Conservation (phyloP, 2,329 filamentous ascomycete genomes). For the Phoma herbarum region DNA sequence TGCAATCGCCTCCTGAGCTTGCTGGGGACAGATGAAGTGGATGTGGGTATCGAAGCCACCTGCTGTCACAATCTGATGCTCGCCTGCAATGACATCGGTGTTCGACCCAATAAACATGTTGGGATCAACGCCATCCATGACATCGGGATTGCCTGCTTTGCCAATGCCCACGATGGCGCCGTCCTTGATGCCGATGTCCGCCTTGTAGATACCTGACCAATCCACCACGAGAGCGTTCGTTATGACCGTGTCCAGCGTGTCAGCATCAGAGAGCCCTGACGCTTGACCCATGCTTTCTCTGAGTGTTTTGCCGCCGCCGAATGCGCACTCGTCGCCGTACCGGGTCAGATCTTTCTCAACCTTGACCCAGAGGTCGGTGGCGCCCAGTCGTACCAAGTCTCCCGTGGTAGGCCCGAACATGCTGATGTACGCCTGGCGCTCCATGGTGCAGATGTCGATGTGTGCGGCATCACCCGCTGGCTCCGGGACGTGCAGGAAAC, state of each 20-base stretch:
- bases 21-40: slow-evolving; percentile 95
- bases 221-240: slow-evolving; percentile 91
- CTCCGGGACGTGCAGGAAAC: slow-evolving; percentile 80
- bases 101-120: slow-evolving; percentile 84
- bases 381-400: slow-evolving; percentile 81
- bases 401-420: slow-evolving; percentile 96
- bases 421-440: slow-evolving; percentile 77
- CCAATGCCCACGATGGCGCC: slow-evolving; percentile 88
- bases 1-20: slow-evolving; percentile 82
- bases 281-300: slow-evolving; percentile 97
- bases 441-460: slow-evolving; percentile 74
- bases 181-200: slow-evolving; percentile 91
- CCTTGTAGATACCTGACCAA: slow-evolving; percentile 93
- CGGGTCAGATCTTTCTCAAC: slow-evolving; percentile 85
- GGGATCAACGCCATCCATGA: slow-evolving; percentile 86
- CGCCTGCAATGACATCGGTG: slow-evolving; percentile 91
- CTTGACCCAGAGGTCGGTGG: slow-evolving; percentile 88
- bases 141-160: slow-evolving; percentile 95
- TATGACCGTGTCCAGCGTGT: slow-evolving; percentile 84
- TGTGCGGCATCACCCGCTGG: slow-evolving; percentile 65
- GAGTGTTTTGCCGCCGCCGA: slow-evolving; percentile 92
- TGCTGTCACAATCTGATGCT: slow-evolving; percentile 89
- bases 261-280: slow-evolving; percentile 74
- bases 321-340: slow-evolving; percentile 94
- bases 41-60: slow-evolving; percentile 88